Conservation (phyloP, 139 green algal species). For the Tetradesmus obliquus region DNA sequence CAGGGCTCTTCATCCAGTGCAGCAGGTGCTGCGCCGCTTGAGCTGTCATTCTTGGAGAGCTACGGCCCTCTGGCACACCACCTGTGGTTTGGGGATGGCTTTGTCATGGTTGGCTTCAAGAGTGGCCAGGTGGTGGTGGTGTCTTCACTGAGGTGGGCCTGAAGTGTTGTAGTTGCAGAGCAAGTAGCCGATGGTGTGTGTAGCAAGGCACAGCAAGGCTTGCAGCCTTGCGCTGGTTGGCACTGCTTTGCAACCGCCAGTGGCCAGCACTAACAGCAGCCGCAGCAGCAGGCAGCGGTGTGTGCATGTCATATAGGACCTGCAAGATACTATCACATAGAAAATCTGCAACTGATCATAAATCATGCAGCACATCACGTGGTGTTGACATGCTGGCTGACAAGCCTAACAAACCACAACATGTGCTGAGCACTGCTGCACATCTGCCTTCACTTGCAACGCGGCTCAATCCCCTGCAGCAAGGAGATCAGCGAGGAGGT, state of each 20-base stretch:
- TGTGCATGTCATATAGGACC: too few relatives aligned
- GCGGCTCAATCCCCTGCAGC: conserved; percentile 31
- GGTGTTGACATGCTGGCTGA: neutral
- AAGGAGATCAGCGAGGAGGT: conserved; percentile 76
- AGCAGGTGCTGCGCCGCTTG: conserved; percentile 52
- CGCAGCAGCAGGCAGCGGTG: too few relatives aligned
- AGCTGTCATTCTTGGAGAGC: conserved; percentile 77
- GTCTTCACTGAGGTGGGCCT: conserved; percentile 39
- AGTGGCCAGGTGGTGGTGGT: conserved; percentile 61
- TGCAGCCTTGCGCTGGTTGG: too few relatives aligned
- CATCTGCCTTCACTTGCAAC: too few relatives aligned
- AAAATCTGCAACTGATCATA: neutral
- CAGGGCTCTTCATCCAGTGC: neutral
- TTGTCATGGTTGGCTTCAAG: conserved; percentile 78
- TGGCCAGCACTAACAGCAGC: too few relatives aligned
- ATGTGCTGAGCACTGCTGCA: neutral
- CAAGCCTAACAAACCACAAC: neutral
- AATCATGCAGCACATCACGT: neutral
- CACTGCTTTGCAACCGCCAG: too few relatives aligned
- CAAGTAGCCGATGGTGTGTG: too few relatives aligned
- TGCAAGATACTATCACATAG: too few relatives aligned
- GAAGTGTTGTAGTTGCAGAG: neutral
- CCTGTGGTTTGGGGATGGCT: conserved; percentile 81
- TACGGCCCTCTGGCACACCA: conserved; percentile 80
- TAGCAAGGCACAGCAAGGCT: too few relatives aligned